Percentiles rank a stretch among this genome's conserved stretches.
Conservation (phyloP, 495 filamentous ascomycete species). For the Friedmanniomyces endolithicus region DNA sequence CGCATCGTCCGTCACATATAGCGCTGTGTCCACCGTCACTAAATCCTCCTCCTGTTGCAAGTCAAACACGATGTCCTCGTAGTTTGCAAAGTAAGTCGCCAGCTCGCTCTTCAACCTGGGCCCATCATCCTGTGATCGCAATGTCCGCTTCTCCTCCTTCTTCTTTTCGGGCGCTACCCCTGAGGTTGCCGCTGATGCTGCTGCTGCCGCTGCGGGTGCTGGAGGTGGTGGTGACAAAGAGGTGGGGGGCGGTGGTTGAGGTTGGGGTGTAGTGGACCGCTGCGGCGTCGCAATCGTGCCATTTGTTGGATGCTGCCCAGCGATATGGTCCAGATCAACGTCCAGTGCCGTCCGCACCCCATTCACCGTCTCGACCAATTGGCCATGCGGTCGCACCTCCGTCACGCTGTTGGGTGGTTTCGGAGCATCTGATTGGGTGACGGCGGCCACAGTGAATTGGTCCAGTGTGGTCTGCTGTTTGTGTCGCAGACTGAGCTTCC, state of each 20-base stretch:
- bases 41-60: conserved; percentile 60
- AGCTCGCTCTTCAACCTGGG: conserved; percentile 73
- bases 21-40: conserved; percentile 47
- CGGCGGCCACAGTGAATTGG: neutral
- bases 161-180: conserved; percentile 1
- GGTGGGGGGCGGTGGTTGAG: neutral
- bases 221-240: neutral
- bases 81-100: conserved; percentile 76
- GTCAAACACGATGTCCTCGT: conserved; percentile 78
- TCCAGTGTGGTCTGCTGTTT: conserved; percentile 14
- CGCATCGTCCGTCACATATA: conserved; percentile 41
- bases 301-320: conserved; percentile 1
- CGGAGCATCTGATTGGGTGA: conserved; percentile 13
- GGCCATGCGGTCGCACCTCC: conserved; percentile 26
- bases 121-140: conserved; percentile 36
- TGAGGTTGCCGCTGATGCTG: neutral
- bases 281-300: neutral
- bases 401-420: conserved; percentile 28
- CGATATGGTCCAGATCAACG: conserved; percentile 20
- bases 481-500: conserved; percentile 4
- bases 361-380: conserved; percentile 27
- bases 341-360: conserved; percentile 22
- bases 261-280: neutral
- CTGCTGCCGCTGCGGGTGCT: neutral
- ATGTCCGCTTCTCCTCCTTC: conserved; percentile 29